Evolutionary conservation across 371 early-diverging fungal genomes (phyloP).

Genomic region (Rhizopus sp.): DNA sequence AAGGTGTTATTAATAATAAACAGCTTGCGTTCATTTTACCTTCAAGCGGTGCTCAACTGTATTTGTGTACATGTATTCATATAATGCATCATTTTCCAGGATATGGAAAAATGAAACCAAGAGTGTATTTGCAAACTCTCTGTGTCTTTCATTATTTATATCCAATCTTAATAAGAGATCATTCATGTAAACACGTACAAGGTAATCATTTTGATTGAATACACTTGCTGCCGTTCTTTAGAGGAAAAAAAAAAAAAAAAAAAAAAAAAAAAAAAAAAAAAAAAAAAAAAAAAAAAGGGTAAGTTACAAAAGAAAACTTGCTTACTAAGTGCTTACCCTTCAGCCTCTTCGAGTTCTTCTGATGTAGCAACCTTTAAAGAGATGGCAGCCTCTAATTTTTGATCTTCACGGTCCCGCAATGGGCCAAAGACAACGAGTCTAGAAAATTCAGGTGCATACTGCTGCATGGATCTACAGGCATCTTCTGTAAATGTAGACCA

Average conservation of each 20-base stretch:
- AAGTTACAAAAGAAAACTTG: neutral
- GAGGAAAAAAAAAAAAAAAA: neutral
- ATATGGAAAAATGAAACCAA: conserved; percentile 34
- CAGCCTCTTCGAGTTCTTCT: conserved; percentile 28
- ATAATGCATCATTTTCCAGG: conserved; percentile 19
- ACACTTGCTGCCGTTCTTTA: conserved; percentile 36
- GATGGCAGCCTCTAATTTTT: conserved; percentile 56
- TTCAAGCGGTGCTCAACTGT: conserved; percentile 53
- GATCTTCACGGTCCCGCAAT: conserved; percentile 54
- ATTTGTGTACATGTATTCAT: conserved; percentile 35
- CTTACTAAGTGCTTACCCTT: conserved; percentile 30
- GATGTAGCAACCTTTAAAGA: conserved; percentile 39
- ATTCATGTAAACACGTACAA: conserved; percentile 58
- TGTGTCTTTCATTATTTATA: conserved; percentile 25
- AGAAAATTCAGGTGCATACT: conserved; percentile 41
- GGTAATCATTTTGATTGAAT: conserved; percentile 54
- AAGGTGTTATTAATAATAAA: neutral
- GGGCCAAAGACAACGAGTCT: conserved; percentile 58
- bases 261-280: neutral
- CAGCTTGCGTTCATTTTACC: conserved; percentile 20
- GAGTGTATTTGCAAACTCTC: conserved; percentile 33
- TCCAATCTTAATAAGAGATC: conserved; percentile 52
- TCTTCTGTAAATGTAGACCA: conserved; percentile 36
- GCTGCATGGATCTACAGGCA: conserved; percentile 38
- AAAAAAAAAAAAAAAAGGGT: neutral